phyloP scores from a whole-genome alignment of 805 yeast genomes.

The Yamadazyma phyllophila region DNA sequence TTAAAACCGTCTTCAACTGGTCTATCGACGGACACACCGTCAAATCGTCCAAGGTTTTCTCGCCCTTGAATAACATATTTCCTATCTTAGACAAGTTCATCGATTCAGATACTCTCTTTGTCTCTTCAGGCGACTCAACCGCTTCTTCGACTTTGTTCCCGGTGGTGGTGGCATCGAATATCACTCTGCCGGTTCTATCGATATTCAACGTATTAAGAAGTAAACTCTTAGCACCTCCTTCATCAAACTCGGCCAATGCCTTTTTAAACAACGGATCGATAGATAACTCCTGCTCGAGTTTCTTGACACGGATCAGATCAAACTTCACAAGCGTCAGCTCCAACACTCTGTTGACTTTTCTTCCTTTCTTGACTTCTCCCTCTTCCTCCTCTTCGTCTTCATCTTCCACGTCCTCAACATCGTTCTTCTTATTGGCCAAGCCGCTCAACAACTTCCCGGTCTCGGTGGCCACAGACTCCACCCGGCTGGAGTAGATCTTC shows the following conservation, averaged over 20 bases:
- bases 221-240: conserved; percentile 76
- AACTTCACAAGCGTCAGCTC: conserved; percentile 53
- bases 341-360: conserved; percentile 31
- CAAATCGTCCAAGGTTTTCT: conserved; percentile 19
- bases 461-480: conserved; percentile 88
- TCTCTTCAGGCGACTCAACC: conserved; percentile 16
- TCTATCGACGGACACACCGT: conserved; percentile 71
- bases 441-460: conserved; percentile 84
- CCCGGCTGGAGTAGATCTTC: conserved; percentile 85
- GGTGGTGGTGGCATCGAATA: conserved; percentile 59
- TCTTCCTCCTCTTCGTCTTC: conserved; percentile 22
- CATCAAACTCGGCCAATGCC: conserved; percentile 75
- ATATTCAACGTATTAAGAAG: conserved; percentile 59
- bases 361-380: conserved; percentile 18
- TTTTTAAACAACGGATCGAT: conserved; percentile 76
- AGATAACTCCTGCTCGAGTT: conserved; percentile 60
- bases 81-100: conserved; percentile 18
- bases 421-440: conserved; percentile 43
- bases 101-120: conserved; percentile 9
- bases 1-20: conserved; percentile 57
- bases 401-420: conserved; percentile 23
- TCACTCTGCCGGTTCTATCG: conserved; percentile 53
- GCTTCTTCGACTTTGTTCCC: conserved; percentile 13
- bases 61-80: conserved; percentile 21
- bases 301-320: conserved; percentile 49